These are phyloP conservation scores for Aspergillus unguis DNA, from an alignment of 2,329 filamentous ascomycete genomes.

Conservation along the genomic window DNA sequence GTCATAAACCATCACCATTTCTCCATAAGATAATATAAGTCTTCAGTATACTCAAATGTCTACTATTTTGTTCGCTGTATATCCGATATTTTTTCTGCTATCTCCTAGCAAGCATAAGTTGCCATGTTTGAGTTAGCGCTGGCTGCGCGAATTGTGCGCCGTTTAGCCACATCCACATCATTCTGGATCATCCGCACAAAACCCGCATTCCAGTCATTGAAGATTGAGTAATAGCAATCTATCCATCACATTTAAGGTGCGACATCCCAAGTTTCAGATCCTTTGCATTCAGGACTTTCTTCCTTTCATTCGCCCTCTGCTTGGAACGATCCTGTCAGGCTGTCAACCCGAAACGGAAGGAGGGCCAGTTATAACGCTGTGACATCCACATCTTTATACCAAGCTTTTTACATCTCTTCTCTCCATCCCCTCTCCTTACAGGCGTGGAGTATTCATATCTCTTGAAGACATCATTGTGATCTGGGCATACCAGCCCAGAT, in stretches of 20 bases:
- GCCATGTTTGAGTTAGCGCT: not conserved
- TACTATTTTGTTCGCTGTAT: too few relatives aligned
- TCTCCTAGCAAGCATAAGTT: too few relatives aligned
- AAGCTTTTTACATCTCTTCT: too few relatives aligned
- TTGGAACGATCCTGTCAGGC: not conserved
- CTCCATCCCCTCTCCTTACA: not conserved
- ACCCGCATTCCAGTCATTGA: constrained; percentile 23
- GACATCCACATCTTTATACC: too few relatives aligned
- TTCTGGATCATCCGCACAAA: constrained; percentile 28
- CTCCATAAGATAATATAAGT: too few relatives aligned
- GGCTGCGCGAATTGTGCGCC: constrained; percentile 37
- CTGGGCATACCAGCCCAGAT: too few relatives aligned
- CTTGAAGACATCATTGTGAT: not conserved
- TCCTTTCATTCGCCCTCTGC: not conserved
- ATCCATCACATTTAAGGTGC: not conserved
- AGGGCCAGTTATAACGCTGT: not conserved
- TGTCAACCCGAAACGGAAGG: not conserved
- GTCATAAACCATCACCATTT: too few relatives aligned
- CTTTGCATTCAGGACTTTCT: not conserved
- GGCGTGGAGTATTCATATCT: not conserved
- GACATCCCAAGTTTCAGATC: not conserved
- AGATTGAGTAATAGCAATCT: constrained; percentile 5
- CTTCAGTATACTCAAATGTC: too few relatives aligned
- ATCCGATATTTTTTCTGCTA: too few relatives aligned
- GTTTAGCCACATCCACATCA: constrained; percentile 17